Conservation (phyloP, 169 alveolate species). For the Cardiosporidium cionae region DNA sequence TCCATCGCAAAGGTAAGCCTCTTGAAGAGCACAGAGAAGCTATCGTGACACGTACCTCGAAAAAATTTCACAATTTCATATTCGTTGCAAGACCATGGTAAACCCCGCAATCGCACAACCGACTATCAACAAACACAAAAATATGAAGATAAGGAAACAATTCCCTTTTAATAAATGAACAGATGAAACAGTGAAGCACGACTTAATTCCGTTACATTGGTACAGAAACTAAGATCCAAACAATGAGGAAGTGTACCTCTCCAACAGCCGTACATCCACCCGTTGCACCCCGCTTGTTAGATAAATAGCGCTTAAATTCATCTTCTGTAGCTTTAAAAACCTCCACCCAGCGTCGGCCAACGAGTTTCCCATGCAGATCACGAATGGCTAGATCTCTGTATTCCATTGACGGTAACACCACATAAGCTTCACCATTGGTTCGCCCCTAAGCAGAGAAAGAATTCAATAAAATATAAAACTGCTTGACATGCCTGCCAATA, state of each 20-base stretch:
- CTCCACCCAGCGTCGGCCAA: constrained; percentile 56
- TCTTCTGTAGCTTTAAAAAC: constrained; percentile 10
- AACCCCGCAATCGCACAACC: constrained; percentile 42
- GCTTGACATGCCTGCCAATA: no score
- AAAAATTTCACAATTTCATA: constrained; percentile 39
- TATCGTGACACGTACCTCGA: constrained; percentile 26
- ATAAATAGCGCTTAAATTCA: background rate
- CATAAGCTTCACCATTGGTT: constrained; percentile 53
- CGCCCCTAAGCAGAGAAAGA: constrained; percentile 10
- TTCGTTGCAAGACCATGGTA: constrained; percentile 53
- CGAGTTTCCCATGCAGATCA: constrained; percentile 39
- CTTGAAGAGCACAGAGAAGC: no score
- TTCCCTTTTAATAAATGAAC: no score
- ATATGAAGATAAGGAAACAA: no score
- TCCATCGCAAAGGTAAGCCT: no score
- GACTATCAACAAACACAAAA: constrained; percentile 1
- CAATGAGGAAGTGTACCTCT: background rate
- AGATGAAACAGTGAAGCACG: no score
- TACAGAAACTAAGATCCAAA: background rate
- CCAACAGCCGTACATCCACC: background rate
- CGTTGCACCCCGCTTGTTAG: background rate
- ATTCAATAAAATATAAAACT: no score
- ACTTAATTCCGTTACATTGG: no score
- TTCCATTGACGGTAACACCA: constrained; percentile 32
- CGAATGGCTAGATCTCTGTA: constrained; percentile 34